Percentiles rank a stretch among this genome's conserved stretches.
These are phyloP conservation scores for Paramarasmius palmivorus DNA, from an alignment of 1,284 basidiomycete genomes.

Conservation along the genomic window DNA sequence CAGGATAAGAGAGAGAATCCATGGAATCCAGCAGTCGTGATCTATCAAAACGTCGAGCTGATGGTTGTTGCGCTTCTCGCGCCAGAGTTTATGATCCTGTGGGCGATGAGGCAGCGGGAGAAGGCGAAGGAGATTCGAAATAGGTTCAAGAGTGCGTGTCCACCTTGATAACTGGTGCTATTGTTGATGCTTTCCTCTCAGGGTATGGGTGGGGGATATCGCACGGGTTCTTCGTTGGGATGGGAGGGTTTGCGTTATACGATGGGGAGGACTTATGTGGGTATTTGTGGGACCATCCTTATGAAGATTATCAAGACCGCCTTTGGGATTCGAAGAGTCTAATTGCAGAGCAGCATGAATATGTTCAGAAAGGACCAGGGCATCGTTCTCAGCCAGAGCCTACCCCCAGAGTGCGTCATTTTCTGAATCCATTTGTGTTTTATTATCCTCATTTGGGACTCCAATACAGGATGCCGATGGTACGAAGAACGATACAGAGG, in stretches of 20 bases:
- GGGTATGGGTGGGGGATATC: not conserved
- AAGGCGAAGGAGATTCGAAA: slow-evolving; percentile 14
- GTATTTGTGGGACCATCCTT: not conserved
- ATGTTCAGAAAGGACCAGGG: too few relatives aligned
- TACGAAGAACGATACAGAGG: too few relatives aligned
- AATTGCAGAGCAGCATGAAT: not conserved
- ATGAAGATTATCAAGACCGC: not conserved
- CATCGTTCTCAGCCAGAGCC: too few relatives aligned
- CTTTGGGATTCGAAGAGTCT: not conserved
- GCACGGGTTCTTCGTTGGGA: not conserved
- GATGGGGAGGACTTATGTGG: not conserved
- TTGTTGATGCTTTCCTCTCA: not conserved
- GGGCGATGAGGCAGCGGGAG: slow-evolving; percentile 27
- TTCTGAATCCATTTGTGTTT: too few relatives aligned
- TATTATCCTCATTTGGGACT: too few relatives aligned
- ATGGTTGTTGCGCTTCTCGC: slow-evolving; percentile 24
- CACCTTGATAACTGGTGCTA: too few relatives aligned
- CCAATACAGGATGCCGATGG: too few relatives aligned
- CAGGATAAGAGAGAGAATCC: too few relatives aligned
- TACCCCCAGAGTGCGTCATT: too few relatives aligned
- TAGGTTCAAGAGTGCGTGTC: slow-evolving; percentile 9
- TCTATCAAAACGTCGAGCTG: slow-evolving; percentile 13
- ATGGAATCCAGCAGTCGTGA: not conserved
- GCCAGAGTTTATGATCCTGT: slow-evolving; percentile 26
- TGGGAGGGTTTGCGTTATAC: not conserved